A percentile compares a stretch with the other conserved stretches of the same genome.
phyloP scores from a whole-genome alignment of 2,329 filamentous ascomycete genomes.

The Clarireedia homoeocarpa region DNA sequence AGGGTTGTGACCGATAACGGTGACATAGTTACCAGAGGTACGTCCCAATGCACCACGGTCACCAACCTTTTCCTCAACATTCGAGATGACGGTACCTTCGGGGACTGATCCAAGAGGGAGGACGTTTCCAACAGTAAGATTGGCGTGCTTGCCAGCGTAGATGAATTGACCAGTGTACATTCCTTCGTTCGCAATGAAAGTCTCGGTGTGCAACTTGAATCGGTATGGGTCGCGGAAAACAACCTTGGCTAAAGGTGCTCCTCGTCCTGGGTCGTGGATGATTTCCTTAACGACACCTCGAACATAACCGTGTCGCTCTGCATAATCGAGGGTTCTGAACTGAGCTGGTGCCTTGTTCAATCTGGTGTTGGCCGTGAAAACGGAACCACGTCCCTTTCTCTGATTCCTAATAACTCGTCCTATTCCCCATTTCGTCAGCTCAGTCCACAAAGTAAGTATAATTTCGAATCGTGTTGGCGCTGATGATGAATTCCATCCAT shows the following conservation, averaged over 20 bases:
- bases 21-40: constrained; percentile 99
- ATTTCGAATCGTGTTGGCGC: too few relatives aligned
- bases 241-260: constrained; percentile 94
- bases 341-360: constrained; percentile 92
- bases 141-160: constrained; percentile 99
- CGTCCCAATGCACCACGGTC: constrained; percentile 94
- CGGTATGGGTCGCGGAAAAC: constrained; percentile 96
- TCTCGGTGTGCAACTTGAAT: constrained; percentile 97
- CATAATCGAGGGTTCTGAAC: constrained; percentile 94
- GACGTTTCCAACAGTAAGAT: constrained; percentile 94
- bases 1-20: constrained; percentile 93
- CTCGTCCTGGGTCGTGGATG: constrained; percentile 93
- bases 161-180: constrained; percentile 99
- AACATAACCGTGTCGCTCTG: constrained; percentile 95
- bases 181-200: constrained; percentile 99
- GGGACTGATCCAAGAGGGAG: constrained; percentile 90
- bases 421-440: constrained; percentile 11
- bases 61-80: constrained; percentile 98
- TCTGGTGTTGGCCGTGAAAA: constrained; percentile 73
- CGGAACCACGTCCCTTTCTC: constrained; percentile 69
- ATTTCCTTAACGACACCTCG: constrained; percentile 91
- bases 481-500: too few relatives aligned
- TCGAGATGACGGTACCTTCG: constrained; percentile 98
- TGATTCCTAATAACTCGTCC: constrained; percentile 65
- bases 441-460: not conserved